Evolutionary conservation across 495 filamentous ascomycete species (phyloP).

Genomic region (Aspergillus olivimuriae): DNA sequence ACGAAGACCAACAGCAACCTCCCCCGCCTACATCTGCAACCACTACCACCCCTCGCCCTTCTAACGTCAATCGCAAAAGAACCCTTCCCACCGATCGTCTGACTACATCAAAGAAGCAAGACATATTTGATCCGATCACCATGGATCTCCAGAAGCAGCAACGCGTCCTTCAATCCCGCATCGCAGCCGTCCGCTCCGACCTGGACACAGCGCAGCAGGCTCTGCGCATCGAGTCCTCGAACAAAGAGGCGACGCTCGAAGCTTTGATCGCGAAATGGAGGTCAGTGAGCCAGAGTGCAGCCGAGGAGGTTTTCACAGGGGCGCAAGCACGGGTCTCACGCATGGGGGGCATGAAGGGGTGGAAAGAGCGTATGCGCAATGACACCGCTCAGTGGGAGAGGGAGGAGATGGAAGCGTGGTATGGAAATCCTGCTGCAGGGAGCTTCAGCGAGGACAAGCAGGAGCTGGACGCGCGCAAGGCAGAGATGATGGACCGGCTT

Average conservation of each 20-base stretch:
- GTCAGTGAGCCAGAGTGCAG: slow-evolving; percentile 38
- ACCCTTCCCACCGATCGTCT: slow-evolving; percentile 2
- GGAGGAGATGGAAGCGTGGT: slow-evolving; percentile 20
- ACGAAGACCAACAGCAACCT: too few relatives aligned
- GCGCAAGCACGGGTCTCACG: slow-evolving; percentile 36
- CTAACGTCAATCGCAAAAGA: slow-evolving; percentile 12
- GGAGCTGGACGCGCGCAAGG: slow-evolving; percentile 18
- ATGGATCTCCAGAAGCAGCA: slow-evolving; percentile 11
- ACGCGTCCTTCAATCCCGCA: slow-evolving; percentile 25
- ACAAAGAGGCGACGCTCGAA: slow-evolving; percentile 42
- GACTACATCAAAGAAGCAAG: slow-evolving; percentile 7
- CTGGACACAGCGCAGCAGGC: slow-evolving; percentile 48
- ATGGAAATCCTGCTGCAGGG: slow-evolving; percentile 7
- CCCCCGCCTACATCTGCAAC: neutral
- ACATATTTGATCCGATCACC: slow-evolving; percentile 14
- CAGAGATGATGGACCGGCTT: slow-evolving; percentile 20
- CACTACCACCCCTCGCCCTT: slow-evolving; percentile 1
- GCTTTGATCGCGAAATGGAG: slow-evolving; percentile 44
- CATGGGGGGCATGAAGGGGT: slow-evolving; percentile 54
- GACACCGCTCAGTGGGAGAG: slow-evolving; percentile 28
- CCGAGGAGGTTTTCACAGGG: slow-evolving; percentile 43
- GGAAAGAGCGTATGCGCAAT: slow-evolving; percentile 42
- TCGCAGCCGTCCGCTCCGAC: slow-evolving; percentile 28
- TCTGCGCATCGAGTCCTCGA: slow-evolving; percentile 37
- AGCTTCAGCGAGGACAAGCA: slow-evolving; percentile 20